Conservation (phyloP, 179 eudicot genomes). For the Drosera spatulata region DNA sequence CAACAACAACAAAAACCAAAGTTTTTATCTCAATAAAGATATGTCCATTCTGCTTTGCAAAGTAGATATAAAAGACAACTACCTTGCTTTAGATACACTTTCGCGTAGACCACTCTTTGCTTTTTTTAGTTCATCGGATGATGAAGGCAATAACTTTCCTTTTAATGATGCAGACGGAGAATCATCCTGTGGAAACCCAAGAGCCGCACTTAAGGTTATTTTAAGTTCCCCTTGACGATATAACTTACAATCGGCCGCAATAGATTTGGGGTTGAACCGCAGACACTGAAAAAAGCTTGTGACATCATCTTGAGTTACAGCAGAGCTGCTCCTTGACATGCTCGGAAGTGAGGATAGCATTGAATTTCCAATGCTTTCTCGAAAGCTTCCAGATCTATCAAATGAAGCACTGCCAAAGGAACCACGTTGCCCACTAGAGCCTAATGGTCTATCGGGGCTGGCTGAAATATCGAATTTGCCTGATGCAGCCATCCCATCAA, state of each 20-base stretch:
- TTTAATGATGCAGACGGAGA: conserved; percentile 31
- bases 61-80: conserved; percentile 4
- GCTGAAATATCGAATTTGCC: conserved; percentile 47
- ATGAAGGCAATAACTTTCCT: conserved; percentile 27
- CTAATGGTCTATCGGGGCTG: conserved; percentile 51
- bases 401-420: conserved; percentile 31
- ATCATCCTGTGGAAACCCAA: conserved; percentile 42
- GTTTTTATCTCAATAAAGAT: no score
- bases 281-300: conserved; percentile 40
- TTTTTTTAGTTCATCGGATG: conserved; percentile 34
- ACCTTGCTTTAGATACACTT: conserved; percentile 44
- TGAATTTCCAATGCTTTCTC: conserved; percentile 49
- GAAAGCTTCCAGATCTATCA: conserved; percentile 57
- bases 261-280: conserved; percentile 38
- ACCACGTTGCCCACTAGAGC: conserved; percentile 37
- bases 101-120: conserved; percentile 41
- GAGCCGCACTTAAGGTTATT: conserved; percentile 24
- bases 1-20: no score
- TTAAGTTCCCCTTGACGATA: conserved; percentile 32
- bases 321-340: conserved; percentile 49
- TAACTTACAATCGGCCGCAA: conserved; percentile 29
- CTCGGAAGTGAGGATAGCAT: conserved; percentile 40
- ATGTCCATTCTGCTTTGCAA: no score
- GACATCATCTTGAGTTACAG: conserved; percentile 39
- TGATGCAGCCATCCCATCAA: conserved; percentile 54